phyloP scores from a whole-genome alignment of 441 rosid genomes.

The Biscutella laevigata region DNA sequence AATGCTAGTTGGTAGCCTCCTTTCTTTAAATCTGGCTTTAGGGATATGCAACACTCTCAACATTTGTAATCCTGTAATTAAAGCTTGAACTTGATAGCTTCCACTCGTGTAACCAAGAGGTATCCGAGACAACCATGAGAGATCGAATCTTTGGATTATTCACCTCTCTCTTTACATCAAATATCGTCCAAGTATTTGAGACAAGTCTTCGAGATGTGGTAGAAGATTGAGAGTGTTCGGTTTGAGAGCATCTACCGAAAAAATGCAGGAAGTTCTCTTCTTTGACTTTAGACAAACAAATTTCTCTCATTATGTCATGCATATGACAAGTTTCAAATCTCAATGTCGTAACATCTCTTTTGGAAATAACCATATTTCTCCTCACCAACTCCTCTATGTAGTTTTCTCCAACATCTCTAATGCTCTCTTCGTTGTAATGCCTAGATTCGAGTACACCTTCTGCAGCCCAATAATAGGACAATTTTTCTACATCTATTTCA shows the following conservation, averaged over 20 bases:
- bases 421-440: not conserved
- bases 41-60: not conserved
- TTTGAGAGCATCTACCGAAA: not conserved
- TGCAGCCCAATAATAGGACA: constrained; percentile 21
- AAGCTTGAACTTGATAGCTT: not conserved
- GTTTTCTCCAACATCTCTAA: constrained; percentile 10
- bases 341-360: not conserved
- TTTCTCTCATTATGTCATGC: constrained; percentile 29
- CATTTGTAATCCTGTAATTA: not conserved
- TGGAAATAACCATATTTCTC: constrained; percentile 23
- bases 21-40: fast-evolving
- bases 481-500: not conserved
- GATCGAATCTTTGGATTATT: not conserved
- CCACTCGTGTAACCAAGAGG: no score
- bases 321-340: constrained; percentile 8
- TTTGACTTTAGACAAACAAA: constrained; percentile 16
- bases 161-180: not conserved
- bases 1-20: not conserved
- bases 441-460: constrained; percentile 13
- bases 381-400: constrained; percentile 12
- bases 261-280: constrained; percentile 2
- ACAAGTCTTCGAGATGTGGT: not conserved
- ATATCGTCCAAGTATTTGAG: not conserved
- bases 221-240: not conserved
- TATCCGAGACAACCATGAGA: not conserved